These are phyloP conservation scores for Phanerochaete sordida DNA, from an alignment of 768 basidiomycete species.

Conservation along the genomic window DNA sequence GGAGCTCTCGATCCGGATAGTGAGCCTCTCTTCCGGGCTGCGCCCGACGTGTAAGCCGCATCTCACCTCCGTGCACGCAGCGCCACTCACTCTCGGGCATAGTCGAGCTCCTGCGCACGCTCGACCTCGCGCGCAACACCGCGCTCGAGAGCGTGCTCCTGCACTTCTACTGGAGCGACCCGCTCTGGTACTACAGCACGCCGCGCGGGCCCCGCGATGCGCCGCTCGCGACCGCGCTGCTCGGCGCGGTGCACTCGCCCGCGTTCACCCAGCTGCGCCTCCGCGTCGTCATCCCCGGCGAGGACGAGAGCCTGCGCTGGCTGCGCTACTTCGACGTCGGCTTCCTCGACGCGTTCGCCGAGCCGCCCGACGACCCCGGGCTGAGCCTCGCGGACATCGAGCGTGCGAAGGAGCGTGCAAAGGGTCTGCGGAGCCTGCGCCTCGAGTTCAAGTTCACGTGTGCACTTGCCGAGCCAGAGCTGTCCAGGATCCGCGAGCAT, in stretches of 20 bases:
- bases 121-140: background rate
- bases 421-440: background rate
- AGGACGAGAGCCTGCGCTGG: slow-evolving; percentile 1
- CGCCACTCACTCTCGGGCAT: background rate
- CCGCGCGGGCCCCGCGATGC: background rate
- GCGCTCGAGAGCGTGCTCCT: background rate
- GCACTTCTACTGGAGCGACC: slow-evolving; percentile 1
- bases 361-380: background rate
- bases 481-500: background rate
- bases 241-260: background rate
- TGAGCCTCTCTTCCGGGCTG: background rate
- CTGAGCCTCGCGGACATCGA: background rate
- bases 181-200: background rate
- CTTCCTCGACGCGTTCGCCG: slow-evolving; percentile 3
- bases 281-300: background rate
- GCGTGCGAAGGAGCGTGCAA: background rate
- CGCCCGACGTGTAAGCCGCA: background rate
- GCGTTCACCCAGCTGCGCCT: background rate
- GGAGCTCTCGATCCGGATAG: background rate
- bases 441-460: slow-evolving; percentile 1
- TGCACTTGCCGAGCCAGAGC: background rate
- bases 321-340: slow-evolving; percentile 4
- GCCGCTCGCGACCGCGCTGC: background rate
- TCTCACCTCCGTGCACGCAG: background rate
- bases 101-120: background rate